A percentile compares a stretch with the other conserved stretches of the same genome.
phyloP scores from a whole-genome alignment of 345 rosid species.

The Acer negundo region DNA sequence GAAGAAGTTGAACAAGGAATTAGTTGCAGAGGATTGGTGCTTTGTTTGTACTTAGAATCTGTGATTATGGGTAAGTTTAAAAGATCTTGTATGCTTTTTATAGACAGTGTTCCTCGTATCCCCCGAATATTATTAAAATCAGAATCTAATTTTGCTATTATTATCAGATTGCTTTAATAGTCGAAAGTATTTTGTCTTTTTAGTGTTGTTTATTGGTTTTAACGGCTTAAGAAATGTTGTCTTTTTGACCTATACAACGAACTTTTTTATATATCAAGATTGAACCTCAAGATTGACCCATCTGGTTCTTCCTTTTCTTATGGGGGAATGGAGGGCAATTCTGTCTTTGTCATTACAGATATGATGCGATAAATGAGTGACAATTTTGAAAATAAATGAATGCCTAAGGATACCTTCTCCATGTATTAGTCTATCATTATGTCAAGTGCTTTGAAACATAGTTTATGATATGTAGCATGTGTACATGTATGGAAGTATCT shows the following conservation, averaged over 20 bases:
- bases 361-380: too few relatives aligned
- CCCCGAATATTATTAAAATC: neutral
- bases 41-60: constrained; percentile 51
- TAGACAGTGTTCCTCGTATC: neutral
- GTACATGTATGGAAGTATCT: neutral
- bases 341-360: too few relatives aligned
- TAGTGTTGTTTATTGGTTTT: too few relatives aligned
- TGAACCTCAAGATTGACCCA: too few relatives aligned
- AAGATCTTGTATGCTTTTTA: neutral
- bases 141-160: neutral
- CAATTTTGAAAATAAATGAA: too few relatives aligned
- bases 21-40: constrained; percentile 43
- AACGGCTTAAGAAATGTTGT: too few relatives aligned
- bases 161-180: neutral
- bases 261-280: too few relatives aligned
- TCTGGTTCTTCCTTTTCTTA: too few relatives aligned
- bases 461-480: neutral
- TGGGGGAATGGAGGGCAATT: too few relatives aligned
- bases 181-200: neutral
- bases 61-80: constrained; percentile 50
- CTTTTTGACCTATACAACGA: too few relatives aligned
- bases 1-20: constrained; percentile 31
- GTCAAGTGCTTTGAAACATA: neutral
- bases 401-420: too few relatives aligned
- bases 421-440: neutral